These are phyloP conservation scores for Ophiosphaerella narmari DNA, from an alignment of 2,329 filamentous ascomycete species.

Conservation along the genomic window DNA sequence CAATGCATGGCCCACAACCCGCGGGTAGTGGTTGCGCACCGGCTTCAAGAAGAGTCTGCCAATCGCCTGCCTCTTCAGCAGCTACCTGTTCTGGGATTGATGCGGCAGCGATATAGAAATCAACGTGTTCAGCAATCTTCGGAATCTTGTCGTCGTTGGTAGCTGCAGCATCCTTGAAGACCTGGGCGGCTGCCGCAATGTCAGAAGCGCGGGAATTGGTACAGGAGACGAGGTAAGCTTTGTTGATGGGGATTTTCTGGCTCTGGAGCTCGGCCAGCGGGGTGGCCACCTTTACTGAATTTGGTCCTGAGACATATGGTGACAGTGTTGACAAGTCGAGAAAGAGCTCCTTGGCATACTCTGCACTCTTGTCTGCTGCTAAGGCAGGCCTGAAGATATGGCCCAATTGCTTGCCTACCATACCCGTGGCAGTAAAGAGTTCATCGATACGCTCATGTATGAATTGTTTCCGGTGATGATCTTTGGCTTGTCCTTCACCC, in stretches of 20 bases:
- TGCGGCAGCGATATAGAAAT: constrained; percentile 89
- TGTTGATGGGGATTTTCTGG: constrained; percentile 77
- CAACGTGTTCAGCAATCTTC: constrained; percentile 74
- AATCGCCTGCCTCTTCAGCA: constrained; percentile 81
- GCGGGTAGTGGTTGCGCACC: constrained; percentile 74
- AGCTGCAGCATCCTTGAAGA: constrained; percentile 77
- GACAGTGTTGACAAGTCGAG: constrained; percentile 82
- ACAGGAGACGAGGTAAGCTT: constrained; percentile 87
- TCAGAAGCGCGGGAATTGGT: constrained; percentile 86
- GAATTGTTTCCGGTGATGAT: constrained; percentile 63
- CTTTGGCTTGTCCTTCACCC: constrained; percentile 54
- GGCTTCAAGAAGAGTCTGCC: constrained; percentile 79
- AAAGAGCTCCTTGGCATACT: constrained; percentile 82
- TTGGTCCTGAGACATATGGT: constrained; percentile 84
- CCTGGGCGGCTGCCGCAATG: constrained; percentile 77
- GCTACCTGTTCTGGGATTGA: constrained; percentile 75
- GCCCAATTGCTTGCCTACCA: constrained; percentile 40
- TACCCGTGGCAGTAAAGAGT: constrained; percentile 58
- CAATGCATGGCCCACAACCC: constrained; percentile 85
- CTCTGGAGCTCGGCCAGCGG: constrained; percentile 74
- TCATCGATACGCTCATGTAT: constrained; percentile 75
- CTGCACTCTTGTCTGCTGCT: constrained; percentile 73
- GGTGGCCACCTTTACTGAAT: constrained; percentile 86
- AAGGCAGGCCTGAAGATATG: constrained; percentile 61
- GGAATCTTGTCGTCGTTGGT: constrained; percentile 64